Conservation (phyloP, 163 green algal species). For the Volvox carteri region DNA sequence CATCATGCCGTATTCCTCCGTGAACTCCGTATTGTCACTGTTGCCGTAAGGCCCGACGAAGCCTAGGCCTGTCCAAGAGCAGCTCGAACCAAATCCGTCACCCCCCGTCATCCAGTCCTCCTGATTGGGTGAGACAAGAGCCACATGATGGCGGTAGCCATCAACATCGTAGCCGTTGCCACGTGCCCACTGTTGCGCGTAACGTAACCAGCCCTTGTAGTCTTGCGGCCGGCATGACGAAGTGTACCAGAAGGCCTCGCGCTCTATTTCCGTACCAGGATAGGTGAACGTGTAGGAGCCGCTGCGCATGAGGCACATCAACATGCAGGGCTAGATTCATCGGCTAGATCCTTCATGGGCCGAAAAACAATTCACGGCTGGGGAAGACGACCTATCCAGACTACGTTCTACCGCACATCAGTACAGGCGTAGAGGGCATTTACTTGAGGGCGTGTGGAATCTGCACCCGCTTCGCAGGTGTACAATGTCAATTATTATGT, state of each 20-base stretch:
- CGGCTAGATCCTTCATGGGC: too few relatives aligned
- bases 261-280: neutral
- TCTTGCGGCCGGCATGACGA: neutral
- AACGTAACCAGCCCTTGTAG: slow-evolving; percentile 49
- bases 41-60: slow-evolving; percentile 3
- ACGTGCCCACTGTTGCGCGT: slow-evolving; percentile 41
- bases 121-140: slow-evolving; percentile 21
- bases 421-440: too few relatives aligned
- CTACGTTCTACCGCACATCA: too few relatives aligned
- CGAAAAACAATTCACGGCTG: too few relatives aligned
- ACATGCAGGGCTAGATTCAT: neutral
- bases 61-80: slow-evolving; percentile 34
- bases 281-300: neutral
- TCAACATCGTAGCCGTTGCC: slow-evolving; percentile 11
- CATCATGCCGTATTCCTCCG: neutral
- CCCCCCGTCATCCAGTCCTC: slow-evolving; percentile 22
- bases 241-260: slow-evolving; percentile 16
- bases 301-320: neutral
- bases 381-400: too few relatives aligned
- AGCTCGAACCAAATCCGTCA: neutral
- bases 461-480: too few relatives aligned
- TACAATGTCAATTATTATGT: too few relatives aligned
- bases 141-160: slow-evolving; percentile 40
- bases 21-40: neutral
- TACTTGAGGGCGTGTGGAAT: too few relatives aligned